Conservation (phyloP, 163 green algal genomes). For the Chlorella variabilis region DNA sequence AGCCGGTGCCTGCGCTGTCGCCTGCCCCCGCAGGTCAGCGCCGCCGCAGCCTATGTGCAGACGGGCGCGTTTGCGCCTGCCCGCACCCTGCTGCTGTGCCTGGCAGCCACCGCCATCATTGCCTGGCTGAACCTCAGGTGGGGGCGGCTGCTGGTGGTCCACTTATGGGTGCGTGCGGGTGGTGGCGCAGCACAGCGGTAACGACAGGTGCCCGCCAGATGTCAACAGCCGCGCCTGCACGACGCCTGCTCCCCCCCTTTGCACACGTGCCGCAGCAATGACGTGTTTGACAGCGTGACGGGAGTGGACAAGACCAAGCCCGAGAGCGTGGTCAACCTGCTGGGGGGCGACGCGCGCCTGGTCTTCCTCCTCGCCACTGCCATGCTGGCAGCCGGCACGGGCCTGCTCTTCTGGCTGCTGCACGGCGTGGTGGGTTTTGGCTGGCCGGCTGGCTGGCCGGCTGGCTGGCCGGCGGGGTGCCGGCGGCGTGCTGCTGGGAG, state of each 20-base stretch:
- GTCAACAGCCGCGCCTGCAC: too few relatives aligned
- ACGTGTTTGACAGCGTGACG: slow-evolving; percentile 92
- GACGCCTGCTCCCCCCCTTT: neutral
- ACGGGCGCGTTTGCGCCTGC: slow-evolving; percentile 49
- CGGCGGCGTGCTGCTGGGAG: too few relatives aligned
- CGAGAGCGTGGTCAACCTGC: slow-evolving; percentile 95
- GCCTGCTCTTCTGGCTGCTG: slow-evolving; percentile 52
- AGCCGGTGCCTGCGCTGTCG: too few relatives aligned
- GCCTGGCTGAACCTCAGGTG: slow-evolving; percentile 96
- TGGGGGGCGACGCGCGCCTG: slow-evolving; percentile 12
- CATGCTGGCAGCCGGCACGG: slow-evolving; percentile 43
- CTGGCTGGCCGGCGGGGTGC: too few relatives aligned
- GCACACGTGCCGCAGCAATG: slow-evolving; percentile 81
- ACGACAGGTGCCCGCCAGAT: too few relatives aligned
- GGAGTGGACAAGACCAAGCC: slow-evolving; percentile 90
- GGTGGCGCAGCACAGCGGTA: too few relatives aligned
- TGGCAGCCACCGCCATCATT: slow-evolving; percentile 82
- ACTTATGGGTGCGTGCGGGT: neutral
- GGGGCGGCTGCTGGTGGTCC: neutral
- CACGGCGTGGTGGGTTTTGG: neutral
- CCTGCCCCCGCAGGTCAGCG: slow-evolving; percentile 73
- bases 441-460: neutral
- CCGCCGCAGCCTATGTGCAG: slow-evolving; percentile 62
- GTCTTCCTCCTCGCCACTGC: slow-evolving; percentile 45
- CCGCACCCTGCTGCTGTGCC: slow-evolving; percentile 57